These are phyloP conservation scores for Monosporozyma aerobia DNA, from an alignment of 805 yeast species.

Conservation along the genomic window DNA sequence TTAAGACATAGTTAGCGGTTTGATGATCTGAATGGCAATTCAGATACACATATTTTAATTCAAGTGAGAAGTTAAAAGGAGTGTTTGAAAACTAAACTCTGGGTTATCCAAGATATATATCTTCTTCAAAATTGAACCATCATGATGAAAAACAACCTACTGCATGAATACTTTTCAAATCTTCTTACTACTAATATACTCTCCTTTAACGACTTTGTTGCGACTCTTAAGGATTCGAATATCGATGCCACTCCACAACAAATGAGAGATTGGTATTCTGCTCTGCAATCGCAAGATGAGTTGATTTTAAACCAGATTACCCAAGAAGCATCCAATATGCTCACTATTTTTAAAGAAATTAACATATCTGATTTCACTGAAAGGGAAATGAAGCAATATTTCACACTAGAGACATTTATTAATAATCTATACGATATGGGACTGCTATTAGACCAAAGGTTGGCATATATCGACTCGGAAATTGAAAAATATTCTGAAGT, in stretches of 20 bases:
- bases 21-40: too few relatives aligned
- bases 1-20: too few relatives aligned
- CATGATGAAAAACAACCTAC: not conserved
- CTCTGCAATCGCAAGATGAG: conserved; percentile 27
- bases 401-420: conserved; percentile 15
- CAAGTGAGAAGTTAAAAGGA: too few relatives aligned
- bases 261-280: conserved; percentile 1
- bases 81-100: too few relatives aligned
- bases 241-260: not conserved
- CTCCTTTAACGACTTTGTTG: not conserved
- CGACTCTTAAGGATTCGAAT: not conserved
- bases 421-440: conserved; percentile 14
- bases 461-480: conserved; percentile 6
- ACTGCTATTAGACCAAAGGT: conserved; percentile 7
- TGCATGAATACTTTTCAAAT: not conserved
- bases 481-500: conserved; percentile 3
- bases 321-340: conserved; percentile 55
- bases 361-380: conserved; percentile 9
- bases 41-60: too few relatives aligned
- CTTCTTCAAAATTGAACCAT: too few relatives aligned
- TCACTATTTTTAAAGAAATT: conserved; percentile 21
- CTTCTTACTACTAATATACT: not conserved
- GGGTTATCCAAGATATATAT: too few relatives aligned
- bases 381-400: conserved; percentile 9
- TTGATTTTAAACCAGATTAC: conserved; percentile 47